Percentiles rank a stretch among this genome's conserved stretches.
Conservation (phyloP, 1,284 basidiomycete genomes). For the Sporisorium graminicola region DNA sequence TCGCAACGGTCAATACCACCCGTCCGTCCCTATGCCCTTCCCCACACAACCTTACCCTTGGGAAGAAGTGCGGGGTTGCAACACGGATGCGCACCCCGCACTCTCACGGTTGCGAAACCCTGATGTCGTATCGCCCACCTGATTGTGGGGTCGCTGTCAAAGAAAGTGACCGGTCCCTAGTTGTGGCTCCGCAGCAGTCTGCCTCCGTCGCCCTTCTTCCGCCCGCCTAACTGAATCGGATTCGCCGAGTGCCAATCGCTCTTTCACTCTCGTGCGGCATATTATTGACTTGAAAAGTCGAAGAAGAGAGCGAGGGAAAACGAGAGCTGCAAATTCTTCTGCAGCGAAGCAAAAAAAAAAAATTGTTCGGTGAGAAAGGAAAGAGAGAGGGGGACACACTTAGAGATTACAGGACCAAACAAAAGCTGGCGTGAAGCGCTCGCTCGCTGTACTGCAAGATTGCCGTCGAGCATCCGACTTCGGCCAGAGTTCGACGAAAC, state of each 20-base stretch:
- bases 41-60: constrained; percentile 7
- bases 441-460: background rate
- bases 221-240: too few species aligned
- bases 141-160: constrained; percentile 28
- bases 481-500: constrained; percentile 14
- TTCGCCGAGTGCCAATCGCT: too few species aligned
- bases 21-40: background rate
- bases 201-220: background rate
- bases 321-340: background rate
- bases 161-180: constrained; percentile 18
- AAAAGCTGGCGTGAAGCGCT: background rate
- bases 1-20: constrained; percentile 5
- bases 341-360: background rate
- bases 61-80: constrained; percentile 5
- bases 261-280: constrained; percentile 3
- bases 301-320: background rate
- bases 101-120: constrained; percentile 18
- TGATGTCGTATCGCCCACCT: constrained; percentile 9
- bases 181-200: background rate
- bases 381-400: too few species aligned
- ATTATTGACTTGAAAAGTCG: background rate
- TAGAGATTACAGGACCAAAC: too few species aligned
- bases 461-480: constrained; percentile 29
- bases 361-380: background rate
- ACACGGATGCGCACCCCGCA: constrained; percentile 20